These are phyloP conservation scores for Neofusicoccum umdonicola DNA, from an alignment of 2,329 filamentous ascomycete genomes.

Conservation along the genomic window DNA sequence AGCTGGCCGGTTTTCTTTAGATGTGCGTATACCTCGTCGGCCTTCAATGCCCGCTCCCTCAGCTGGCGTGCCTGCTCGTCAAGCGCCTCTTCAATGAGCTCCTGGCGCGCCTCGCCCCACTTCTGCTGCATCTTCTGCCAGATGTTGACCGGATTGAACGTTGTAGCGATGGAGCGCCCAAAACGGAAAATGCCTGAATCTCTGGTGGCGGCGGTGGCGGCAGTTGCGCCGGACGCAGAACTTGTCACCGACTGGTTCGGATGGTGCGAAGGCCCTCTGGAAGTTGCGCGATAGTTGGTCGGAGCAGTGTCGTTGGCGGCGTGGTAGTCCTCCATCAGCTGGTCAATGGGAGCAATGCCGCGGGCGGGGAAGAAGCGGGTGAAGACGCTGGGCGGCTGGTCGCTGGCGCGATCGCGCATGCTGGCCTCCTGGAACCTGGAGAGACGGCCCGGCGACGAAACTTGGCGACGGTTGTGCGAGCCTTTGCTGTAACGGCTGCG, in stretches of 20 bases:
- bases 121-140: slow-evolving; percentile 18
- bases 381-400: slow-evolving; percentile 67
- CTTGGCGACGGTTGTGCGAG: slow-evolving; percentile 11
- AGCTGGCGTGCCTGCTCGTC: slow-evolving; percentile 16
- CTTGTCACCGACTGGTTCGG: slow-evolving; percentile 14
- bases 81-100: slow-evolving; percentile 16
- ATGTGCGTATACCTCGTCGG: slow-evolving; percentile 31
- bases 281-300: background rate
- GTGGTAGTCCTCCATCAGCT: slow-evolving; percentile 39
- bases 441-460: slow-evolving; percentile 46
- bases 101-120: slow-evolving; percentile 16
- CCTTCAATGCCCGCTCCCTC: slow-evolving; percentile 29
- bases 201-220: slow-evolving; percentile 4
- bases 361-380: slow-evolving; percentile 44
- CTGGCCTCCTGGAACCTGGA: slow-evolving; percentile 75
- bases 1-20: slow-evolving; percentile 35
- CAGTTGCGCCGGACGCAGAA: background rate
- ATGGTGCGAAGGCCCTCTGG: slow-evolving; percentile 5
- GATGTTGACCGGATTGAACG: slow-evolving; percentile 19
- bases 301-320: background rate
- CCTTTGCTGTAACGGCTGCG: slow-evolving; percentile 7
- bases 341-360: slow-evolving; percentile 30
- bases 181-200: slow-evolving; percentile 18
- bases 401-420: slow-evolving; percentile 78
- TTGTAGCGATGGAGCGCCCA: slow-evolving; percentile 18